phyloP scores from a whole-genome alignment of 176 grass and related monocot genomes.

The Eragrostis curvula region DNA sequence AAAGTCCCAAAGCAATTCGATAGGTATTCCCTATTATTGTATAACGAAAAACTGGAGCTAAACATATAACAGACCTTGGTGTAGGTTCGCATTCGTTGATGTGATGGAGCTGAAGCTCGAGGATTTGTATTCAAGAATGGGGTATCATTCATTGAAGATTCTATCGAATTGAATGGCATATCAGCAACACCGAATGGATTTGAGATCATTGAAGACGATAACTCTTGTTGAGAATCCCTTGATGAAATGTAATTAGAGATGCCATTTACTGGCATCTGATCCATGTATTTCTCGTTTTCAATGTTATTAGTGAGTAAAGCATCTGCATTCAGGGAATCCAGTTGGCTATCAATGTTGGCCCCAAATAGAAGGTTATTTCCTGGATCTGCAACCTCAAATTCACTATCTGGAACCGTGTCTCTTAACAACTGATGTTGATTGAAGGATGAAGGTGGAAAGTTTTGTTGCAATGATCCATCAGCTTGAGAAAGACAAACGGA shows the following conservation, averaged over 20 bases:
- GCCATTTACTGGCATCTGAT: slow-evolving; percentile 57
- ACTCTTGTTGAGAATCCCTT: slow-evolving; percentile 78
- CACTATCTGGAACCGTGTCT: slow-evolving; percentile 54
- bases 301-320: slow-evolving; percentile 56
- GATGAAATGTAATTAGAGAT: slow-evolving; percentile 62
- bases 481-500: slow-evolving; percentile 78
- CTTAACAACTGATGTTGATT: slow-evolving; percentile 58
- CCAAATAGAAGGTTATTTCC: slow-evolving; percentile 77
- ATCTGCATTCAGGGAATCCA: slow-evolving; percentile 61
- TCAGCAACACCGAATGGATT: slow-evolving; percentile 77
- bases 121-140: slow-evolving; percentile 65
- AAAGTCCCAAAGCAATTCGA: slow-evolving; percentile 28
- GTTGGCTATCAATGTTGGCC: slow-evolving; percentile 67
- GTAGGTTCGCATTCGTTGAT: slow-evolving; percentile 80
- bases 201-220: slow-evolving; percentile 82
- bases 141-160: slow-evolving; percentile 68
- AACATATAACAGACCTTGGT: slow-evolving; percentile 68
- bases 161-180: slow-evolving; percentile 82
- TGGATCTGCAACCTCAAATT: slow-evolving; percentile 66
- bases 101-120: slow-evolving; percentile 49
- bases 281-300: slow-evolving; percentile 63
- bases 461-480: slow-evolving; percentile 70
- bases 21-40: slow-evolving; percentile 10
- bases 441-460: slow-evolving; percentile 65
- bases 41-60: slow-evolving; percentile 17